Percentiles rank a stretch among this genome's conserved stretches.
Conservation (phyloP, 345 rosid species). For the Alliaria petiolata region DNA sequence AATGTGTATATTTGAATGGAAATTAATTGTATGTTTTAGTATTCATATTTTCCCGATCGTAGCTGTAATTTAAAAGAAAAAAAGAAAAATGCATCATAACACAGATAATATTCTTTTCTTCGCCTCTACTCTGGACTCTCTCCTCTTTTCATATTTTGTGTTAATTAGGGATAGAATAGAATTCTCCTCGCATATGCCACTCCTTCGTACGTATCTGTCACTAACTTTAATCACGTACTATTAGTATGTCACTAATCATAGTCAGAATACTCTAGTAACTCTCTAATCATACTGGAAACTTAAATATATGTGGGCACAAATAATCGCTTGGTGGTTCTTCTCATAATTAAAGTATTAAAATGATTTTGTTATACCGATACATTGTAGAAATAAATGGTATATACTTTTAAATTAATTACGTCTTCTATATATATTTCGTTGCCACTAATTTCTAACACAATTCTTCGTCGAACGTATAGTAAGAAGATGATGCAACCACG, state of each 20-base stretch:
- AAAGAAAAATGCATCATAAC: neutral
- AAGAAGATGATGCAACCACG: neutral
- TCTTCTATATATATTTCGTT: neutral
- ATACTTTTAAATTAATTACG: neutral
- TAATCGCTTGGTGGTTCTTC: neutral
- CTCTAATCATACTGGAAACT: neutral
- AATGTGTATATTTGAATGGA: neutral
- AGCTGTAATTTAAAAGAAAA: neutral
- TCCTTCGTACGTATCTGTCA: conserved; percentile 1
- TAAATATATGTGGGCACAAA: neutral
- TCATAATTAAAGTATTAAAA: too few species aligned
- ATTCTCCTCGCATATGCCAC: conserved; percentile 17
- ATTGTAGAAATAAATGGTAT: neutral
- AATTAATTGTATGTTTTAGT: neutral
- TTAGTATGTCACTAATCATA: conserved; percentile 8
- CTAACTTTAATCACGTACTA: neutral
- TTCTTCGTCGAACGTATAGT: neutral
- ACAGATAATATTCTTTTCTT: neutral
- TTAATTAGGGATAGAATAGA: conserved; percentile 4
- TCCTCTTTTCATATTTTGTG: neutral
- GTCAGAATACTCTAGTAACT: too few species aligned
- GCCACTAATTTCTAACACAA: neutral
- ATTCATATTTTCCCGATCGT: neutral
- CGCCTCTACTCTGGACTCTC: neutral
- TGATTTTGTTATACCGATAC: too few species aligned